Base-by-base conservation (phyloP, 371 early-diverging fungal species). In the Mucor mucedo region DNA sequence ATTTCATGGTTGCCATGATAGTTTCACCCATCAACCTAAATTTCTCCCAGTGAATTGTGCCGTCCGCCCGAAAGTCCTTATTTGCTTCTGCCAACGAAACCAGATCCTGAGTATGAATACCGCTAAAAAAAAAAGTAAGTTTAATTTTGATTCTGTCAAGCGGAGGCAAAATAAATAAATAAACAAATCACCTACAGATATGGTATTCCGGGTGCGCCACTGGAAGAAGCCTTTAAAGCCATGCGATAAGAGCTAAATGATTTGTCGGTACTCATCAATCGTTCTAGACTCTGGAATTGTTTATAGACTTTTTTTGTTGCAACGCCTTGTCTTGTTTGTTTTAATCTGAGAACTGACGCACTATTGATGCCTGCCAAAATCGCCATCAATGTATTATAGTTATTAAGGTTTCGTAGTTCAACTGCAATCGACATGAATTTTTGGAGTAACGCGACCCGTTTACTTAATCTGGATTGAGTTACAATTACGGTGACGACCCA, bases 371-470 rank as follows among this genome's bases (percentile, higher is more conserved):
- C 91, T 2, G 90, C 89, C 53, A 91, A 67, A 35, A 91, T 72
- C 7, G 91, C 90, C 90, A 90, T 90, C 21, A 85, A 56, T 1
- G 90, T 83, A 54, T 88, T 90, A 58, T 82, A 91, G 65, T 91
- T 91, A 57, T 86, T 84, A 35, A 76, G 72, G 21, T 89, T 64
- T 28, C 89, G 72, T 4, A 82, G 68, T 35, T 89, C 84, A 13
- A 82, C 78, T 29, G 91, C 89, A 44, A 90, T 74, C 2, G 78
- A 79, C 72, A 91, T 84, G 33, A 87, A 84, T 60, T 82, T 84
- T 66, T 87, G 85, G 39, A 89, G 74, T 55, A 87, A 74, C 50
- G 79, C 80, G n/a, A 84, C 85, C 10, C 90, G 76, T 58, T 80
- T 76, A 42, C 75, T 84, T 41, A 86, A 61, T 55, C 85, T 81